A percentile compares a stretch with the other conserved stretches of the same genome.
These are phyloP conservation scores for Pyricularia sp. DNA, from an alignment of 2,329 filamentous ascomycete genomes.

Conservation along the genomic window DNA sequence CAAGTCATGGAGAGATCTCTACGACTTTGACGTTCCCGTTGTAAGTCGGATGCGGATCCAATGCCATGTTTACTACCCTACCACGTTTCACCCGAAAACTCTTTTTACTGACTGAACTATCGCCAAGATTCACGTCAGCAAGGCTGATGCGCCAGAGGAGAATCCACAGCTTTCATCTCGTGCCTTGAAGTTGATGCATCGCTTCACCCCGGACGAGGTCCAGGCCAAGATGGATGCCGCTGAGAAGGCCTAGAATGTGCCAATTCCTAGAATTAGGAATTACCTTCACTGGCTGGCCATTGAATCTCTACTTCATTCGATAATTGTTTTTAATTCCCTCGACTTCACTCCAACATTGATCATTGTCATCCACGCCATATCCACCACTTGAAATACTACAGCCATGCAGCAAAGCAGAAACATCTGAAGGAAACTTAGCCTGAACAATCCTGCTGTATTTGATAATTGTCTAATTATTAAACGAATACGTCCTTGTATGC, in stretches of 20 bases:
- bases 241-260: constrained; percentile 15
- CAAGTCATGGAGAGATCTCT: constrained; percentile 56
- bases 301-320: background rate
- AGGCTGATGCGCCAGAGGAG: constrained; percentile 34
- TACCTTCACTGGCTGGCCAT: background rate
- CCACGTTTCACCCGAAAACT: background rate
- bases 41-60: constrained; percentile 28
- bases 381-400: background rate
- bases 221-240: constrained; percentile 54
- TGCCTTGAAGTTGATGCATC: constrained; percentile 65
- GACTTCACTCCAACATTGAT: background rate
- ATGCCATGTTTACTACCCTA: background rate
- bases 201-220: constrained; percentile 56
- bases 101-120: background rate
- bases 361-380: background rate
- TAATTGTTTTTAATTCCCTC: background rate
- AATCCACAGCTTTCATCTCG: constrained; percentile 40
- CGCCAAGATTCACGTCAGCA: constrained; percentile 50
- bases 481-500: background rate
- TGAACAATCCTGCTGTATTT: background rate
- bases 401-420: background rate
- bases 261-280: background rate
- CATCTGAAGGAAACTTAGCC: background rate
- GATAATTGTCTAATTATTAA: background rate
- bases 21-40: constrained; percentile 73